These are phyloP conservation scores for bread wheat (Triticum aestivum) DNA, from an alignment of 176 grass and related monocot genomes.

Conservation along the genomic window IWGSC_CS_RefSeq_v2.1 NC_057797.1:393372754-393373253, in stretches of 20 bases:
- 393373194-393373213: conserved; percentile 52
- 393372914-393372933: conserved; percentile 41
- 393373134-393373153: conserved; percentile 88
- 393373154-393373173: conserved; percentile 61
- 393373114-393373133: conserved; percentile 70
- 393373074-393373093: conserved; percentile 63
- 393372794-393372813: conserved; percentile 46
- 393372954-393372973: conserved; percentile 62
- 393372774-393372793: conserved; percentile 48
- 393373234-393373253: conserved; percentile 52
- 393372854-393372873: conserved; percentile 80
- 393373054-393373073: conserved; percentile 11
- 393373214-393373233: conserved; percentile 40
- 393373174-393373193: conserved; percentile 40
- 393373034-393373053: neutral
- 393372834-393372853: conserved; percentile 65
- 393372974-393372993: conserved; percentile 31
- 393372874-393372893: conserved; percentile 69
- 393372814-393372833: conserved; percentile 52
- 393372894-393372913: conserved; percentile 72
- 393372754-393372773: conserved; percentile 62
- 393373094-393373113: conserved; percentile 39
- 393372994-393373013: conserved; percentile 14
- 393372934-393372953: conserved; percentile 44
- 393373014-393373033: neutral